Percentiles rank a stretch among this genome's conserved stretches.
Evolutionary conservation across 805 yeast species (phyloP).

Genomic region (Pichia sporocuriosa): DNA sequence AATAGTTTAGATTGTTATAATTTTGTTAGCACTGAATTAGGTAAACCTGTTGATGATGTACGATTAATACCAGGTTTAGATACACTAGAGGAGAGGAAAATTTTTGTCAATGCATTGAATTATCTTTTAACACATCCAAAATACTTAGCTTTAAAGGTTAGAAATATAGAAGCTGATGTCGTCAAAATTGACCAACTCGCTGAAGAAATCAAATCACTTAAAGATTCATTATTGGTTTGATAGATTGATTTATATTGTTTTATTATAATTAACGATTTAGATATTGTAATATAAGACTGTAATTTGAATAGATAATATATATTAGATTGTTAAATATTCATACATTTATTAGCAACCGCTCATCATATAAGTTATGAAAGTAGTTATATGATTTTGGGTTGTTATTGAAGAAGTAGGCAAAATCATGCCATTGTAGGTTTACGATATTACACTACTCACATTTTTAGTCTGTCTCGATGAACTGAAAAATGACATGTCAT

Average conservation of each 20-base stretch:
- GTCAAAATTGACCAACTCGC: conserved; percentile 42
- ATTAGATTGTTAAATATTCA: too few relatives aligned
- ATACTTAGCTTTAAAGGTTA: conserved; percentile 62
- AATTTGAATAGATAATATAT: too few relatives aligned
- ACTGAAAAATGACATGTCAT: too few relatives aligned
- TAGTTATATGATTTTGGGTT: too few relatives aligned
- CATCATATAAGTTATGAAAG: too few relatives aligned
- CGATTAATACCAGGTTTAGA: conserved; percentile 53
- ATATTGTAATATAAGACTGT: too few relatives aligned
- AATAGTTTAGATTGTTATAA: conserved; percentile 46
- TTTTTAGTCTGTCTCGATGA: too few relatives aligned
- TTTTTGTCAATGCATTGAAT: conserved; percentile 53
- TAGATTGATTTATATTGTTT: background rate
- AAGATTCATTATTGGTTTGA: conserved; percentile 33
- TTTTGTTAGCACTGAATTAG: conserved; percentile 28
- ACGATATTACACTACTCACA: too few relatives aligned
- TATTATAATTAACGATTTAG: too few relatives aligned
- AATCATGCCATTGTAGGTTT: too few relatives aligned
- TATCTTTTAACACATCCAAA: conserved; percentile 83
- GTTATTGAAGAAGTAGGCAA: too few relatives aligned
- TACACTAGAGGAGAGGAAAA: conserved; percentile 48
- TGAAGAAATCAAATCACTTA: conserved; percentile 47
- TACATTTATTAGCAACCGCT: too few relatives aligned
- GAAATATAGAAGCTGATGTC: conserved; percentile 55
- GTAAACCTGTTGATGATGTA: conserved; percentile 16